Evolutionary conservation across 1,284 basidiomycete genomes (phyloP).

Genomic region (Ceratobasidium sp.): DNA sequence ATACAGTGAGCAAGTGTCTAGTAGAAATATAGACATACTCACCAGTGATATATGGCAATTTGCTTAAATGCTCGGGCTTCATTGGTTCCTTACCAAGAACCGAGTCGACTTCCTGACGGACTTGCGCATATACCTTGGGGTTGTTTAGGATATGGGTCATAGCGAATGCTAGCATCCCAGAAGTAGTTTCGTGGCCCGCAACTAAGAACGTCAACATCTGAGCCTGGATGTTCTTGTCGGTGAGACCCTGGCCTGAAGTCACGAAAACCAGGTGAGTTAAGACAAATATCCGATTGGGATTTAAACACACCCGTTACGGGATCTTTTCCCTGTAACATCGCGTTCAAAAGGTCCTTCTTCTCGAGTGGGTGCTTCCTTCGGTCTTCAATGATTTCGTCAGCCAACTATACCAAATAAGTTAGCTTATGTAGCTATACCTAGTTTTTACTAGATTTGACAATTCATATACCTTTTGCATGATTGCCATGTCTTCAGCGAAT

Average conservation of each 20-base stretch:
- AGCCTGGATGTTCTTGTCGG: constrained; percentile 50
- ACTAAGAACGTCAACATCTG: constrained; percentile 57
- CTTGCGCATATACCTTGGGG: constrained; percentile 51
- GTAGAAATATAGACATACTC: neutral
- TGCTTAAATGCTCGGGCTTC: constrained; percentile 49
- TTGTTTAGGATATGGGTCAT: constrained; percentile 54
- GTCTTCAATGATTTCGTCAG: constrained; percentile 29
- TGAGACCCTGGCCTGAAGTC: constrained; percentile 50
- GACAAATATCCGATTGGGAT: neutral
- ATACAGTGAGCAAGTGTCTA: neutral
- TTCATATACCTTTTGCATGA: constrained; percentile 49
- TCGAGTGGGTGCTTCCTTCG: constrained; percentile 48
- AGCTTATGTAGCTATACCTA: neutral
- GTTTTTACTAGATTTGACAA: neutral
- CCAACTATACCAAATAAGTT: constrained; percentile 24
- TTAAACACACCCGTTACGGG: constrained; percentile 51
- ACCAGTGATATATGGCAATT: constrained; percentile 55
- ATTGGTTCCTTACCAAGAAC: constrained; percentile 51
- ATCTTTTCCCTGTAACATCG: constrained; percentile 55
- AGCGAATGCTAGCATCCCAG: constrained; percentile 53
- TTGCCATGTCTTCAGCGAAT: constrained; percentile 48
- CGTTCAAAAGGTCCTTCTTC: constrained; percentile 54
- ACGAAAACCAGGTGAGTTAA: neutral
- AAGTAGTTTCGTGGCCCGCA: constrained; percentile 54
- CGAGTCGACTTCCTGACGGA: constrained; percentile 54